Evolutionary conservation across 1,284 basidiomycete genomes (phyloP).

Genomic region (Apiotrichum gracile): DNA sequence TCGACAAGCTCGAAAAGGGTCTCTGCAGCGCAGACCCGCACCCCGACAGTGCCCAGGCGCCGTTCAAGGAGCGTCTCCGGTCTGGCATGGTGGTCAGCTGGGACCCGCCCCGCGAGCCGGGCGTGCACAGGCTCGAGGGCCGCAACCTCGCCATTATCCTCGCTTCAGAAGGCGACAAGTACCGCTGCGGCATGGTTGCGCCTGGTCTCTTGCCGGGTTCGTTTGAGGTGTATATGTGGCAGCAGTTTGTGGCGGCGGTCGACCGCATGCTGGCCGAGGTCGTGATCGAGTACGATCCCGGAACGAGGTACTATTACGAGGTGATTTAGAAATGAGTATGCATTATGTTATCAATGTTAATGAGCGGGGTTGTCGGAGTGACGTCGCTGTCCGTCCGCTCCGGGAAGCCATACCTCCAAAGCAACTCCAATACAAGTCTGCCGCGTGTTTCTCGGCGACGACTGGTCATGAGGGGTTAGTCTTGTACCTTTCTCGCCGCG

Average conservation of each 20-base stretch:
- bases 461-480: too few relatives aligned
- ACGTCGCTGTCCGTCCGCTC: too few relatives aligned
- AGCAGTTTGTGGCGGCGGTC: neutral
- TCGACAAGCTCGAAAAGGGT: neutral
- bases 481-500: too few relatives aligned
- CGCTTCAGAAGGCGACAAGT: neutral
- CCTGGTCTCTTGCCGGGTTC: neutral
- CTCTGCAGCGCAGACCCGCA: neutral
- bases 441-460: too few relatives aligned
- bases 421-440: too few relatives aligned
- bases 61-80: neutral
- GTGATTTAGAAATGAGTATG: too few relatives aligned
- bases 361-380: too few relatives aligned
- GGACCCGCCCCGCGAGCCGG: neutral
- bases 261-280: neutral
- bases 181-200: neutral
- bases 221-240: neutral
- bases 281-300: neutral
- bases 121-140: neutral
- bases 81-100: neutral
- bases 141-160: neutral
- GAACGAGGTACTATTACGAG: neutral
- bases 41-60: neutral
- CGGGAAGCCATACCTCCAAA: too few relatives aligned
- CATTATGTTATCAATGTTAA: too few relatives aligned